Percentiles rank a stretch among this genome's conserved stretches.
Evolutionary conservation across 2,329 filamentous ascomycete species (phyloP).

Genomic region (Aureobasidium lini): DNA sequence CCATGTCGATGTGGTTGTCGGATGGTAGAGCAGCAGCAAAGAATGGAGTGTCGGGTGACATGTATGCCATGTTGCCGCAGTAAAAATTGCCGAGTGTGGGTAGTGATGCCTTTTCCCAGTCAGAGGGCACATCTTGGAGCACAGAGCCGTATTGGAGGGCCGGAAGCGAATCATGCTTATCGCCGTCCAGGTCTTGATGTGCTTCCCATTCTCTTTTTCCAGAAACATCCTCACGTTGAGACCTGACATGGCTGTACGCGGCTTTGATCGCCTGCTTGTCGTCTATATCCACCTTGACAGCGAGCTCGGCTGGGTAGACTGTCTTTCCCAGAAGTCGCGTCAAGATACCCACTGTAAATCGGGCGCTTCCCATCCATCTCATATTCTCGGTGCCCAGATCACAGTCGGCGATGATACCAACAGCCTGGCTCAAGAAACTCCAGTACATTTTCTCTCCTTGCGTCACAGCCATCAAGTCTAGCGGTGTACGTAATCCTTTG

Average conservation of each 20-base stretch:
- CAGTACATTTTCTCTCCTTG: conserved; percentile 67
- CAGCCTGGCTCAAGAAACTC: conserved; percentile 83
- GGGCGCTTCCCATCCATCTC: conserved; percentile 81
- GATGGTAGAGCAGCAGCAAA: conserved; percentile 75
- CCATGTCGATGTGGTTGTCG: conserved; percentile 79
- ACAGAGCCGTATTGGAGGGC: conserved; percentile 71
- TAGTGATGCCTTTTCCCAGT: conserved; percentile 67
- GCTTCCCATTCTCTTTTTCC: conserved; percentile 21
- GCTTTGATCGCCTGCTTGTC: conserved; percentile 67
- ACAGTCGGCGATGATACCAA: conserved; percentile 83
- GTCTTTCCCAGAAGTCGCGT: conserved; percentile 66
- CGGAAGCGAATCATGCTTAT: conserved; percentile 47
- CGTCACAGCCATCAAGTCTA: conserved; percentile 83
- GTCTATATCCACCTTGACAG: conserved; percentile 72
- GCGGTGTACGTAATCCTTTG: conserved; percentile 74
- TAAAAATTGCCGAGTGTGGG: conserved; percentile 88
- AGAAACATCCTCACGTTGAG: conserved; percentile 20
- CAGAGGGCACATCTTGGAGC: conserved; percentile 64
- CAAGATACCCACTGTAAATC: conserved; percentile 83
- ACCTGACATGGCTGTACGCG: conserved; percentile 50
- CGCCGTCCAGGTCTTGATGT: conserved; percentile 17
- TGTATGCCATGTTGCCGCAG: conserved; percentile 88
- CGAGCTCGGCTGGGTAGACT: conserved; percentile 81
- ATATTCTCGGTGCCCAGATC: conserved; percentile 86
- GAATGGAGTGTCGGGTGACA: conserved; percentile 81